These are phyloP conservation scores for Ophiocytium majus DNA, from an alignment of 352 stramenopile genomes.

Conservation along the genomic window DNA sequence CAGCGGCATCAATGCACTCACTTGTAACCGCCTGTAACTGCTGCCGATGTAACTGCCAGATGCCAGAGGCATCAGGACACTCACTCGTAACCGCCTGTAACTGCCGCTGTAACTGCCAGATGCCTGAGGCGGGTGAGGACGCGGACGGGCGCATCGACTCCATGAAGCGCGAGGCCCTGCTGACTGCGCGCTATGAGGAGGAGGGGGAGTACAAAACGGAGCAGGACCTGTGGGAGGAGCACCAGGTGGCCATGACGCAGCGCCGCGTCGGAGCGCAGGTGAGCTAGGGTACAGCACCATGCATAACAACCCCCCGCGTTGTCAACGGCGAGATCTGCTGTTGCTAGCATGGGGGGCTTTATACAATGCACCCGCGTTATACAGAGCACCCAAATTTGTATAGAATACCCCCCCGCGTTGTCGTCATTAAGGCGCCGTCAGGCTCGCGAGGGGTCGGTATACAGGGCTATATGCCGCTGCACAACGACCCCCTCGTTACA, in stretches of 20 bases:
- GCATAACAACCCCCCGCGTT: slow-evolving; percentile 63
- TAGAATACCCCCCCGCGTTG: slow-evolving; percentile 87
- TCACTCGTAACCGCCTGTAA: too few species aligned
- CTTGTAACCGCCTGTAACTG: too few species aligned
- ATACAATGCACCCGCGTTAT: slow-evolving; percentile 76
- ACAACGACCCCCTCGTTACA: too few species aligned
- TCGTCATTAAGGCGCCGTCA: slow-evolving; percentile 26
- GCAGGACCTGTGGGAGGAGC: slow-evolving; percentile 96
- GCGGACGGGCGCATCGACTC: slow-evolving; percentile 79
- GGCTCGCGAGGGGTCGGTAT: not conserved
- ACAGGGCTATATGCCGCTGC: too few species aligned
- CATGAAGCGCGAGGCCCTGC: slow-evolving; percentile 80
- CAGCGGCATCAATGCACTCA: too few species aligned
- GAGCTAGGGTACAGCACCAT: slow-evolving; percentile 70
- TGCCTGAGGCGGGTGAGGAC: slow-evolving; percentile 93
- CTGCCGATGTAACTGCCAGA: too few species aligned
- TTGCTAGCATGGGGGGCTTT: not conserved
- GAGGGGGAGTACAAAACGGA: slow-evolving; percentile 90
- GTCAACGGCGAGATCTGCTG: not conserved
- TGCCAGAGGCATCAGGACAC: too few species aligned
- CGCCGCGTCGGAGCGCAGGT: slow-evolving; percentile 20
- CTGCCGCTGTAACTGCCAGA: too few species aligned
- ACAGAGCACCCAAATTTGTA: slow-evolving; percentile 98
- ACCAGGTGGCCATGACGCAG: slow-evolving; percentile 80
- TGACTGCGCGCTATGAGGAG: slow-evolving; percentile 78